Percentiles rank a stretch among this genome's conserved stretches.
These are phyloP conservation scores for Dichotomopilus funicola DNA, from an alignment of 2,329 filamentous ascomycete species.

Conservation along the genomic window DNA sequence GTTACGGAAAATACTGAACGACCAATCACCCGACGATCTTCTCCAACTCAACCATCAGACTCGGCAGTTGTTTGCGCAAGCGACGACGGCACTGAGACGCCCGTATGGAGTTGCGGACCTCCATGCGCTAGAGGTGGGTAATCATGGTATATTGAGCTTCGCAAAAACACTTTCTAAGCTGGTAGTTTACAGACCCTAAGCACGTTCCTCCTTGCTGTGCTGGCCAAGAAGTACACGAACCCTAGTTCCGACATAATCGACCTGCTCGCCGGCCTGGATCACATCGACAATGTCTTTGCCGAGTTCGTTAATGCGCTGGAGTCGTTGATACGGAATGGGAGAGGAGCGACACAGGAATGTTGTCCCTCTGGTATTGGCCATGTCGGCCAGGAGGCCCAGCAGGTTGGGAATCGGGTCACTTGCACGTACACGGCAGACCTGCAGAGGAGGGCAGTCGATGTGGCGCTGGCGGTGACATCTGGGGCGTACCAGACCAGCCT, in stretches of 20 bases:
- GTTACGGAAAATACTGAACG: slow-evolving; percentile 61
- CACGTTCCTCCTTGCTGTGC: slow-evolving; percentile 73
- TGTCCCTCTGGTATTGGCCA: slow-evolving; percentile 16
- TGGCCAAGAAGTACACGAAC: slow-evolving; percentile 89
- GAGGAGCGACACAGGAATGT: slow-evolving; percentile 31
- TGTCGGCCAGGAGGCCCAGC: slow-evolving; percentile 7
- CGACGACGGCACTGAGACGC: slow-evolving; percentile 62
- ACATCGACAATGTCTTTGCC: slow-evolving; percentile 79
- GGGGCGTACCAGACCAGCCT: slow-evolving; percentile 95
- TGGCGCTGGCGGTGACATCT: slow-evolving; percentile 75
- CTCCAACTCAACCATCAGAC: slow-evolving; percentile 71
- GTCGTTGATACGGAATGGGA: slow-evolving; percentile 70
- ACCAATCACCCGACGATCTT: slow-evolving; percentile 67
- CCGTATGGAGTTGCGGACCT: slow-evolving; percentile 55
- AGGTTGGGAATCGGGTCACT: slow-evolving; percentile 4
- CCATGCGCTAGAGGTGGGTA: slow-evolving; percentile 76
- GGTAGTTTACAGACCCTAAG: slow-evolving; percentile 64
- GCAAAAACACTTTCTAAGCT: background rate
- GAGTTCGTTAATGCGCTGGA: slow-evolving; percentile 84
- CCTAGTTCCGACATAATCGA: slow-evolving; percentile 92
- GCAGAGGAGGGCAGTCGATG: slow-evolving; percentile 72
- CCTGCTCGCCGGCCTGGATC: slow-evolving; percentile 79
- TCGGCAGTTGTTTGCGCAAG: slow-evolving; percentile 69
- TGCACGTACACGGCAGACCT: slow-evolving; percentile 48
- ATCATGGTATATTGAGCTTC: background rate